Percentiles rank a stretch among this genome's conserved stretches.
Conservation (phyloP, 352 stramenopile genomes). For the Phytophthora cactorum region DNA sequence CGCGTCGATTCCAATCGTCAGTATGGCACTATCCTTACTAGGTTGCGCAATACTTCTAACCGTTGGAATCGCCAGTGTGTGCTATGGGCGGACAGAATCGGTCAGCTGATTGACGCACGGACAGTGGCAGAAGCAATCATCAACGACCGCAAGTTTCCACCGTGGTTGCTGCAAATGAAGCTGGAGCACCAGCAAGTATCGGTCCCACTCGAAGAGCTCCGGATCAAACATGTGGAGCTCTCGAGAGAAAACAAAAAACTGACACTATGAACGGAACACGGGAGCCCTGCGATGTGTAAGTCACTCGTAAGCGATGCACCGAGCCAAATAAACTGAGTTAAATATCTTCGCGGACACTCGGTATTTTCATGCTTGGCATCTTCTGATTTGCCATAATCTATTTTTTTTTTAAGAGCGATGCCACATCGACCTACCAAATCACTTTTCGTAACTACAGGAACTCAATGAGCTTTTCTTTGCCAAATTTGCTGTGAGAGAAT, state of each 20-base stretch:
- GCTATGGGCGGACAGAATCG: not conserved
- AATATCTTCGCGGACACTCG: too few species aligned
- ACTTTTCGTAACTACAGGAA: too few species aligned
- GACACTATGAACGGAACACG: not conserved
- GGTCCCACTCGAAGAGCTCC: too few species aligned
- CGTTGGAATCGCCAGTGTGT: not conserved
- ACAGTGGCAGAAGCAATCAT: not conserved
- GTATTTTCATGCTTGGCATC: too few species aligned
- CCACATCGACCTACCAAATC: too few species aligned
- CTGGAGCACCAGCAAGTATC: not conserved
- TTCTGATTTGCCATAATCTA: too few species aligned
- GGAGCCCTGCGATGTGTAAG: not conserved
- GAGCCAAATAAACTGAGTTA: too few species aligned
- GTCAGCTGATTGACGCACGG: not conserved
- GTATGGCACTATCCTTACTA: not conserved
- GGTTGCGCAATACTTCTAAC: not conserved
- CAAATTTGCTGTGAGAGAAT: too few species aligned
- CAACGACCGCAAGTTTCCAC: not conserved
- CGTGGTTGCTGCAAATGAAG: not conserved
- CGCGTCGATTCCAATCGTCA: not conserved
- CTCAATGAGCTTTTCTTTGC: too few species aligned
- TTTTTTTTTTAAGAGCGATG: too few species aligned
- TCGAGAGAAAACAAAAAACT: not conserved
- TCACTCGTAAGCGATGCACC: too few species aligned
- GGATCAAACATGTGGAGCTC: too few species aligned